These are phyloP conservation scores for Plasmodium fragile DNA, from an alignment of 169 alveolate genomes.

Conservation along the genomic window DNA sequence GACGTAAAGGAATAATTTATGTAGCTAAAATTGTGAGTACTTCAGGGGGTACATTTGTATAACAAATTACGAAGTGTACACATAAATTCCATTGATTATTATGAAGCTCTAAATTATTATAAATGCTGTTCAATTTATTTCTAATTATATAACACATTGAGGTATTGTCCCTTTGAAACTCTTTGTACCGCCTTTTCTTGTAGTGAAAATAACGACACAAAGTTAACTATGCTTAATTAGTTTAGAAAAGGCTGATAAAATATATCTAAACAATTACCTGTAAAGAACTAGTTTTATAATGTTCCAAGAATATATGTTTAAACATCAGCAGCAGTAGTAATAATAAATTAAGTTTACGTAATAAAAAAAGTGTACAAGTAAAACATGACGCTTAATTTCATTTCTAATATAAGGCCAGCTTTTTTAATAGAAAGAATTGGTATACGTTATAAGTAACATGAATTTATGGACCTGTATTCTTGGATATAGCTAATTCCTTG, in stretches of 20 bases:
- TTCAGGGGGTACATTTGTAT: not conserved
- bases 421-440: not conserved
- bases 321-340: not conserved
- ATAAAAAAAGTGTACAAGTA: not conserved
- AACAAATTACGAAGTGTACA: not conserved
- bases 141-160: not conserved
- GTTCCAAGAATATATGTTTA: not conserved
- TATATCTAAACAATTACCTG: not conserved
- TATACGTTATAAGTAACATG: not conserved
- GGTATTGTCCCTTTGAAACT: not conserved
- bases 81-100: not conserved
- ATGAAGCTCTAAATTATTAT: not conserved
- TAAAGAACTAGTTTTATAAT: not conserved
- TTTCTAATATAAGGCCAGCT: not conserved
- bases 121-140: not conserved
- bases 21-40: not conserved
- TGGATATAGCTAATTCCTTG: not conserved
- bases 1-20: not conserved
- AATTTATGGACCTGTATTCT: not conserved
- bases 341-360: not conserved
- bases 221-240: not conserved
- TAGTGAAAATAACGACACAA: not conserved
- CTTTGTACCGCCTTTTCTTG: not conserved
- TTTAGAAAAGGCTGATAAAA: not conserved
- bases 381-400: not conserved